These are phyloP conservation scores for Bipolaris victoriae DNA, from an alignment of 2,329 filamentous ascomycete species.

Conservation along the genomic window DNA sequence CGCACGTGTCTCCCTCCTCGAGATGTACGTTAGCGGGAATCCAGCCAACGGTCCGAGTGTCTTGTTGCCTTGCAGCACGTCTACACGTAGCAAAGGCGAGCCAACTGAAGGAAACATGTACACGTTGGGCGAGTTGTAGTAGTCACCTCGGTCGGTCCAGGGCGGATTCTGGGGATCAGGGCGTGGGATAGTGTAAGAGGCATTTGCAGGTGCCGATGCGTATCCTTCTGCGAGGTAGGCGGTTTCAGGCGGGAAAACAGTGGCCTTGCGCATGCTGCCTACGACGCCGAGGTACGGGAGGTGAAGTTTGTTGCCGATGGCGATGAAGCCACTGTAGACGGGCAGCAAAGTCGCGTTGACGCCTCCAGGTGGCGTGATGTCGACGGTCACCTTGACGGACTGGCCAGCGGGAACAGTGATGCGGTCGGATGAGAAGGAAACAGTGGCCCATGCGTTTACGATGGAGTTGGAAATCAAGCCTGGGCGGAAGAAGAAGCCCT, in stretches of 20 bases:
- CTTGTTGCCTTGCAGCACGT: slow-evolving; percentile 13
- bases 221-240: slow-evolving; percentile 21
- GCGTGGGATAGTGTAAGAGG: slow-evolving; percentile 16
- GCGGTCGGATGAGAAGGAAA: slow-evolving; percentile 17
- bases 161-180: slow-evolving; percentile 20
- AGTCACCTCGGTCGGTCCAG: slow-evolving; percentile 4
- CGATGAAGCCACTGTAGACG: slow-evolving; percentile 32
- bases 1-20: slow-evolving; percentile 2
- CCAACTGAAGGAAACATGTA: neutral
- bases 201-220: slow-evolving; percentile 11
- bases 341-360: slow-evolving; percentile 25
- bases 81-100: slow-evolving; percentile 10
- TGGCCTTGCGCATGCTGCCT: slow-evolving; percentile 21
- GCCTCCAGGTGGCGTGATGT: neutral
- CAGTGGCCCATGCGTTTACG: slow-evolving; percentile 16
- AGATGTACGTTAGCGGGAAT: slow-evolving; percentile 14
- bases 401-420: slow-evolving; percentile 28
- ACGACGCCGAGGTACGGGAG: slow-evolving; percentile 32
- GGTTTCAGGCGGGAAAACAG: slow-evolving; percentile 2
- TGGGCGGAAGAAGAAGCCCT: slow-evolving; percentile 1
- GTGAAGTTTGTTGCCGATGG: slow-evolving; percentile 14
- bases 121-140: slow-evolving; percentile 1
- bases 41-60: slow-evolving; percentile 13
- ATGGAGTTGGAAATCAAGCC: slow-evolving; percentile 12
- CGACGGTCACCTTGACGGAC: neutral